Conservation (phyloP, 768 basidiomycete species). For the Mycena capillaripes region DNA sequence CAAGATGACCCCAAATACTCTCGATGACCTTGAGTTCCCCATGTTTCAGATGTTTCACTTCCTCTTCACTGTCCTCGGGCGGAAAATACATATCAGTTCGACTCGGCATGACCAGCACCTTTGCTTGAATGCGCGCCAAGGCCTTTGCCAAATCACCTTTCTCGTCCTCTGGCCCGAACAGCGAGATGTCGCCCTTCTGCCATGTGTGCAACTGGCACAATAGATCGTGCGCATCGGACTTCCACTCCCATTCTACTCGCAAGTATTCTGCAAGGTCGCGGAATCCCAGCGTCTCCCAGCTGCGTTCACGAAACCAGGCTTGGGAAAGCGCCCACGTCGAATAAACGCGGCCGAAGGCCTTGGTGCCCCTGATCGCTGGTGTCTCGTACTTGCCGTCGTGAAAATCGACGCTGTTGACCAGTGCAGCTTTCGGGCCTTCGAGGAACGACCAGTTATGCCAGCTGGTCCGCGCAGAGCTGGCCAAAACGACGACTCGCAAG, state of each 20-base stretch:
- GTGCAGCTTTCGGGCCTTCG: conserved; percentile 35
- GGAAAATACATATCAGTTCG: conserved; percentile 32
- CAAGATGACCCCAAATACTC: conserved; percentile 36
- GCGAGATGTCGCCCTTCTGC: conserved; percentile 33
- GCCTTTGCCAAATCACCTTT: conserved; percentile 33
- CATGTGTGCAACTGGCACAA: conserved; percentile 26
- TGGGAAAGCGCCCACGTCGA: conserved; percentile 34
- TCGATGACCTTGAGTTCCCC: conserved; percentile 33
- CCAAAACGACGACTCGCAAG: conserved; percentile 27
- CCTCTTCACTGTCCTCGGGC: conserved; percentile 33
- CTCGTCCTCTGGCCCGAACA: conserved; percentile 31
- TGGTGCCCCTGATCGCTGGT: conserved; percentile 24
- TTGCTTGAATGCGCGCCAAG: conserved; percentile 27
- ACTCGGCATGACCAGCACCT: conserved; percentile 32
- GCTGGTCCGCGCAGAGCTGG: conserved; percentile 31
- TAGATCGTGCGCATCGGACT: conserved; percentile 29
- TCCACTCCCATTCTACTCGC: conserved; percentile 17
- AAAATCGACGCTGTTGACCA: conserved; percentile 34
- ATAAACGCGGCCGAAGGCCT: conserved; percentile 31
- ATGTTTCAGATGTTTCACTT: conserved; percentile 29
- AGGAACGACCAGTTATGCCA: conserved; percentile 36
- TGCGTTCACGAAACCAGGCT: conserved; percentile 32
- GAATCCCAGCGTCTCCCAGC: conserved; percentile 34
- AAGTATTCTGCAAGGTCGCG: conserved; percentile 24
- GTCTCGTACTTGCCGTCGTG: conserved; percentile 28